These are phyloP conservation scores for Solanum arcanum DNA, from an alignment of 257 asterid species.

Conservation along the genomic window DNA sequence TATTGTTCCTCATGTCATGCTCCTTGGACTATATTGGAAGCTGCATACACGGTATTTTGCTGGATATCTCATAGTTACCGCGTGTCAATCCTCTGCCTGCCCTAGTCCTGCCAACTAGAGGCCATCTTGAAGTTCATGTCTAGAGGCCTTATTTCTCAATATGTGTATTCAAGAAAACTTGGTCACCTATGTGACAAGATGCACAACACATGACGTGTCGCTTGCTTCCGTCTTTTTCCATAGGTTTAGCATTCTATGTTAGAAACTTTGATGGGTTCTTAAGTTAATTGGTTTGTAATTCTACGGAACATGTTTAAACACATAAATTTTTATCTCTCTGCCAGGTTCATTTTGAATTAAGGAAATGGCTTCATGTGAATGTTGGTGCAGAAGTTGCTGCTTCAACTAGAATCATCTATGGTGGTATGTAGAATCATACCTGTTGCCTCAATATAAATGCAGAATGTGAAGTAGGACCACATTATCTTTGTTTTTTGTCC, in stretches of 20 bases:
- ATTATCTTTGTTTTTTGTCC: neutral
- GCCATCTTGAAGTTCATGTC: neutral
- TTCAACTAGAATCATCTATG: constrained; percentile 17
- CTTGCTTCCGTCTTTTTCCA: neutral
- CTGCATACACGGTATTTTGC: neutral
- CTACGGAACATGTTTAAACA: neutral
- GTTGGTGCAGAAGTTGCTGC: constrained; percentile 14
- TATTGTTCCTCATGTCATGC: neutral
- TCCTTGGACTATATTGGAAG: neutral
- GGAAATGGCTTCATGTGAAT: constrained; percentile 23
- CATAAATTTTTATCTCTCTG: neutral
- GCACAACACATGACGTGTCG: neutral
- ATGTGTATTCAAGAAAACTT: neutral
- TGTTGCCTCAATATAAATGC: neutral
- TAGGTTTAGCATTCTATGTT: neutral
- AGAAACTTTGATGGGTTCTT: neutral
- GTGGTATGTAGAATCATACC: constrained; percentile 9
- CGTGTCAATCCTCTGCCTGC: neutral
- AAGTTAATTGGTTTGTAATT: neutral
- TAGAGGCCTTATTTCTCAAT: neutral
- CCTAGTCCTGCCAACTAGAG: neutral
- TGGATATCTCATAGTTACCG: neutral
- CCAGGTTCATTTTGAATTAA: constrained; percentile 19
- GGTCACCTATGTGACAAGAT: neutral
- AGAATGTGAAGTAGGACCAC: neutral